A percentile compares a stretch with the other conserved stretches of the same genome.
Evolutionary conservation across 139 green algal species (phyloP).

Genomic region (Closterium sp.): DNA sequence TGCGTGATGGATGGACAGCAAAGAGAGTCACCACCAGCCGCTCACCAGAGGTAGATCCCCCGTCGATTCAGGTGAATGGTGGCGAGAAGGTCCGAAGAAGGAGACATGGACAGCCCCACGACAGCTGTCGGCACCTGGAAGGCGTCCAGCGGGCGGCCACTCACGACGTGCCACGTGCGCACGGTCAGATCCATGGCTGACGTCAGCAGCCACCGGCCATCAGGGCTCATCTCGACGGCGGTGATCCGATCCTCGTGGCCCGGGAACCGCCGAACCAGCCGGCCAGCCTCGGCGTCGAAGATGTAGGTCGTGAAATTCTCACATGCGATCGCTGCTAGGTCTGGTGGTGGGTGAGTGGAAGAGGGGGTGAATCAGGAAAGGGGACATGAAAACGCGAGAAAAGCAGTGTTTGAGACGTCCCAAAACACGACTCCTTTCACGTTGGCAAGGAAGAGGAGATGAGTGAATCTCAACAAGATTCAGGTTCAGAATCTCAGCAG

Average conservation of each 20-base stretch:
- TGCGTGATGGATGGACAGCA: too few relatives aligned
- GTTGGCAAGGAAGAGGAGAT: too few relatives aligned
- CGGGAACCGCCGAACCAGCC: conserved; percentile 78
- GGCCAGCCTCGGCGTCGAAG: background rate
- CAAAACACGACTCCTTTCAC: too few relatives aligned
- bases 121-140: conserved; percentile 75
- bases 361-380: background rate
- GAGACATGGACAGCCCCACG: conserved; percentile 70
- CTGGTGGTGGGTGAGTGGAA: background rate
- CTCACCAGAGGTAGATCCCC: too few relatives aligned
- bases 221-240: conserved; percentile 14
- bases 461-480: too few relatives aligned
- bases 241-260: conserved; percentile 82
- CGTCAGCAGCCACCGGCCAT: conserved; percentile 80
- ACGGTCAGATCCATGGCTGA: conserved; percentile 82
- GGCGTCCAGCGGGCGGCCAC: conserved; percentile 61
- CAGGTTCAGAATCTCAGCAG: too few relatives aligned
- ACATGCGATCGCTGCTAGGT: conserved; percentile 62
- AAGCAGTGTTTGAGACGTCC: too few relatives aligned
- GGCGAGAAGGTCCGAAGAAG: conserved; percentile 84
- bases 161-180: conserved; percentile 89
- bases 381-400: too few relatives aligned
- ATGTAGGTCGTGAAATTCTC: conserved; percentile 6
- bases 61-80: conserved; percentile 79
- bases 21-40: too few relatives aligned